phyloP scores from a whole-genome alignment of 2,329 filamentous ascomycete species.

The Madurella fahalii region DNA sequence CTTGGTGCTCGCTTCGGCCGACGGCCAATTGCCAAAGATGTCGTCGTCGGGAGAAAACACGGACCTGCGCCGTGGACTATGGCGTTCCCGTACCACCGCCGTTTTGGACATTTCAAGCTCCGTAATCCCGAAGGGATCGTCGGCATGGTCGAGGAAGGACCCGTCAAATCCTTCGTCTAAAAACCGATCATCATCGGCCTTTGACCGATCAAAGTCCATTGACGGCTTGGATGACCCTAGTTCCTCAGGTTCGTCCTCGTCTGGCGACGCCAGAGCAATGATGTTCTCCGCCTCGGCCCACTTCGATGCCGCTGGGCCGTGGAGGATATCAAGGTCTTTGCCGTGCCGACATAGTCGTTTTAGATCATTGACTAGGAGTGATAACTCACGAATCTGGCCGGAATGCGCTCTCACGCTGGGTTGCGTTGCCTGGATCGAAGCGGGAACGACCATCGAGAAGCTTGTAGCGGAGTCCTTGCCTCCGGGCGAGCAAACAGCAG shows the following conservation, averaged over 20 bases:
- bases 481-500: conserved; percentile 34
- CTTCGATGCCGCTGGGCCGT: conserved; percentile 55
- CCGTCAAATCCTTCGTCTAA: conserved; percentile 47
- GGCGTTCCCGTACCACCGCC: conserved; percentile 51
- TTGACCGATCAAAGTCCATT: conserved; percentile 37
- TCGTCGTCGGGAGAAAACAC: conserved; percentile 64
- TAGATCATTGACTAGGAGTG: conserved; percentile 74
- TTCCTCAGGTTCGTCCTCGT: conserved; percentile 52
- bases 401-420: conserved; percentile 79
- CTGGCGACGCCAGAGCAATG: conserved; percentile 74
- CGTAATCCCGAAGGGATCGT: conserved; percentile 40
- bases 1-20: conserved; percentile 36
- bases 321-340: conserved; percentile 60
- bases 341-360: conserved; percentile 72
- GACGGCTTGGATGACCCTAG: conserved; percentile 24
- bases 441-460: conserved; percentile 66
- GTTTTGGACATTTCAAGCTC: conserved; percentile 46
- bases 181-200: conserved; percentile 44
- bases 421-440: conserved; percentile 75
- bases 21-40: conserved; percentile 56
- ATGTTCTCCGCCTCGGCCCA: conserved; percentile 85
- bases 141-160: conserved; percentile 39
- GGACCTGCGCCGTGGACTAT: conserved; percentile 51
- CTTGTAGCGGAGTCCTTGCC: conserved; percentile 36
- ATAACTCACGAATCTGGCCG: conserved; percentile 77